Evolutionary conservation across 805 yeast species (phyloP), one percentile per base, ranked within the genome.

Genomic region (Teunomyces aglyptinius): DNA sequence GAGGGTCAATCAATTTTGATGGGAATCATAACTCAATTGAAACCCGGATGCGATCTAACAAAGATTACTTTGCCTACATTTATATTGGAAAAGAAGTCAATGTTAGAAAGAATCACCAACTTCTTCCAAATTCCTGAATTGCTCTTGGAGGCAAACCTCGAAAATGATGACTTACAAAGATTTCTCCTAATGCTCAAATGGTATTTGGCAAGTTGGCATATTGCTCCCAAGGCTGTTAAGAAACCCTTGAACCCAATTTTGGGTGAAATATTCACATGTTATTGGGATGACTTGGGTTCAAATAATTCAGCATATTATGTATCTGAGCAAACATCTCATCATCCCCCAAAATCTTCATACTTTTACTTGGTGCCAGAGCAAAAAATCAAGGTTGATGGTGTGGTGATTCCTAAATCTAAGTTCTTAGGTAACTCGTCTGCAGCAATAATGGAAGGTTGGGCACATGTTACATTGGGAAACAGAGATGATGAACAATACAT

Each of bases 201-300:
- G 96, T 94, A 94, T 64, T 75, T 94, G 65, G 81, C 97, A 3
- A 89, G 95, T 41, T 94, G 98, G 98, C 97, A 94, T 62, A 94
- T 94, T 63, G 94, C 97, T 1, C 99, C 98, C 24, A 92, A 92
- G 63, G 99, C 98, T 3, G 99, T 94, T 12, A 94, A 94, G 64
- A 94, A 94, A 66, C 99, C 99, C 0, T 74, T 94, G 58, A 94
- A 94, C 61, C 99, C 99, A 1, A 89, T 94, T 5, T 63, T 94
- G 20, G 97, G 98, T 26, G 99, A 94, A 63, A 78, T 85, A 54
- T 94, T 89, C 65, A 80, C 89, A 16, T 85, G 96, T 60, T 91
- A 86, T 63, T 94, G 99, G 99, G 94, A 90, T 57, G 69, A 89
- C 39, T 82, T 91, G 8, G 81, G 86, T 43, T 78, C 75, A 26